These are phyloP conservation scores for Spatholobus suberectus DNA, from an alignment of 306 rosid genomes.

Conservation along the genomic window DNA sequence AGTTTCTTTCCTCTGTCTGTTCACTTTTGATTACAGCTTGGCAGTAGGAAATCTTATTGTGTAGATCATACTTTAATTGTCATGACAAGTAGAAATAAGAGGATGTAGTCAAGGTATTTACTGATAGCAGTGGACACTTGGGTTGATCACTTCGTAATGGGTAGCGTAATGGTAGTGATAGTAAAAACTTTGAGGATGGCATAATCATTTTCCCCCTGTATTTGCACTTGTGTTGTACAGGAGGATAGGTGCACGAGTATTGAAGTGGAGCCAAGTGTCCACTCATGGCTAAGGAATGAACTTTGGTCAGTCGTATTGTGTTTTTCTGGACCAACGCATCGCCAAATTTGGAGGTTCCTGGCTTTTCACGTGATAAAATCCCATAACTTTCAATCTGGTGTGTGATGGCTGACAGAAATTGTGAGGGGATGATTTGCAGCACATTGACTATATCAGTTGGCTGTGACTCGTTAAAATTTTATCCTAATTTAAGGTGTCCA, in stretches of 20 bases:
- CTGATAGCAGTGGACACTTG: constrained; percentile 85
- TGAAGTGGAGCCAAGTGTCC: constrained; percentile 90
- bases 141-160: constrained; percentile 77
- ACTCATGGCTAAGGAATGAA: constrained; percentile 81
- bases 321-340: constrained; percentile 61
- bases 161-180: constrained; percentile 93
- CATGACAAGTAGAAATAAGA: constrained; percentile 64
- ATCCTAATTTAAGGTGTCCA: constrained; percentile 45
- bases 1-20: background rate
- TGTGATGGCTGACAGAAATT: constrained; percentile 61
- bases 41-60: constrained; percentile 46
- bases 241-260: constrained; percentile 87
- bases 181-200: constrained; percentile 95
- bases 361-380: constrained; percentile 52
- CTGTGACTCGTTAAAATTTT: constrained; percentile 38
- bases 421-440: constrained; percentile 60
- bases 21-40: constrained; percentile 32
- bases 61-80: constrained; percentile 53
- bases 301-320: constrained; percentile 56
- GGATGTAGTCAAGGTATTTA: constrained; percentile 68
- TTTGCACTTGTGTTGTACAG: constrained; percentile 99
- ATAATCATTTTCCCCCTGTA: constrained; percentile 99
- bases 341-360: constrained; percentile 59
- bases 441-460: constrained; percentile 51
- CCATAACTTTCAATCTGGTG: constrained; percentile 48